phyloP scores from a whole-genome alignment of 768 basidiomycete species.

The Panaeolus cyanescens region DNA sequence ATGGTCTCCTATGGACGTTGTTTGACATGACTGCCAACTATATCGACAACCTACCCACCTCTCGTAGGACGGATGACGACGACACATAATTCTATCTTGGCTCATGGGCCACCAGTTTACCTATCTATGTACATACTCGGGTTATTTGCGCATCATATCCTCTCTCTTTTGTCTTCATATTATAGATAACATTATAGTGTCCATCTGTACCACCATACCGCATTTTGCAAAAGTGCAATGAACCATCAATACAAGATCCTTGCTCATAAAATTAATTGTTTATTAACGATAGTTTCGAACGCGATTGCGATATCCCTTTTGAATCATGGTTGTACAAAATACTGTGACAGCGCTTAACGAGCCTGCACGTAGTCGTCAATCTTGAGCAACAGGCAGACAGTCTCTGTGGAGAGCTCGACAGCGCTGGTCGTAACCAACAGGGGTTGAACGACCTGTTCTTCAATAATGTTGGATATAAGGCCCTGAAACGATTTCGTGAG shows the following conservation, averaged over 20 bases:
- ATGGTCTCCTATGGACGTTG: slow-evolving; percentile 92
- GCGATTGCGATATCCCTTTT: not conserved
- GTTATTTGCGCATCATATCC: not conserved
- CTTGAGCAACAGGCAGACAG: slow-evolving; percentile 93
- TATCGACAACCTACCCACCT: slow-evolving; percentile 58
- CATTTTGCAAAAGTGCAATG: not conserved
- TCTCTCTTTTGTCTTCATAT: slow-evolving; percentile 9
- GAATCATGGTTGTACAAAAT: not conserved
- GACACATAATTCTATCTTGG: not conserved
- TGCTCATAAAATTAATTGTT: slow-evolving; percentile 1
- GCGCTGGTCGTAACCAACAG: slow-evolving; percentile 94
- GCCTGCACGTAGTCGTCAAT: slow-evolving; percentile 93
- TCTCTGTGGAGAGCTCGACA: slow-evolving; percentile 93
- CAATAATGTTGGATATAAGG: slow-evolving; percentile 94
- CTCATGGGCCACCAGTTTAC: not conserved
- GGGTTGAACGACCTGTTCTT: slow-evolving; percentile 97
- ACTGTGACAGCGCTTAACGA: slow-evolving; percentile 40
- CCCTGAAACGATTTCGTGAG: slow-evolving; percentile 51
- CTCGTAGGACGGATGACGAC: slow-evolving; percentile 19
- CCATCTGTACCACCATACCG: slow-evolving; percentile 24
- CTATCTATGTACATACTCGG: not conserved
- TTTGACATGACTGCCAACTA: slow-evolving; percentile 80
- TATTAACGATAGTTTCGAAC: not conserved
- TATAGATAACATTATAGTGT: slow-evolving; percentile 30
- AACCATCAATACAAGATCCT: not conserved